These are phyloP conservation scores for Phytophthora pluvialis DNA, from an alignment of 352 stramenopile species.

Conservation along the genomic window DNA sequence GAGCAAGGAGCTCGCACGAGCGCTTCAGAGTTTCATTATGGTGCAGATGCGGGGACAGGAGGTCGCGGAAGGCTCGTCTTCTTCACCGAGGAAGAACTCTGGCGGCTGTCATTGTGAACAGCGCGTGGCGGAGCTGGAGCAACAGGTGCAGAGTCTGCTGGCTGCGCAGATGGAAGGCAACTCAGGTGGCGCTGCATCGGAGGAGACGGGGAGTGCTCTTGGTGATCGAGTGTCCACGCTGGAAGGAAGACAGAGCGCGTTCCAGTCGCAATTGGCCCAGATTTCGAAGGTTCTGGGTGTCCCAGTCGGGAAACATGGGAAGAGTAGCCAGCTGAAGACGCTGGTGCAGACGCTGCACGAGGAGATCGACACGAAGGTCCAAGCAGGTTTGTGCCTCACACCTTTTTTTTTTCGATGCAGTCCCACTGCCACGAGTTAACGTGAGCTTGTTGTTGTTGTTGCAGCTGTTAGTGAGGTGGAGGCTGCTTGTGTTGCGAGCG, in stretches of 20 bases:
- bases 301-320: conserved; percentile 64
- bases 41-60: conserved; percentile 50
- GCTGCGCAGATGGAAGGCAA: conserved; percentile 6
- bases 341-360: conserved; percentile 75
- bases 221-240: conserved; percentile 76
- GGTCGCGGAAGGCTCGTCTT: neutral
- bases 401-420: neutral
- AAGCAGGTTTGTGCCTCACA: conserved; percentile 28
- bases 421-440: neutral
- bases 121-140: conserved; percentile 65
- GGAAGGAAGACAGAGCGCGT: conserved; percentile 77
- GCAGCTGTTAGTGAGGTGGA: conserved; percentile 27
- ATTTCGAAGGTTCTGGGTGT: conserved; percentile 76
- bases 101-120: conserved; percentile 49
- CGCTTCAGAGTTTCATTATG: conserved; percentile 61
- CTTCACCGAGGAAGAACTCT: neutral
- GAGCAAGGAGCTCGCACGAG: conserved; percentile 55
- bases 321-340: conserved; percentile 71
- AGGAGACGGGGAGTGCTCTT: conserved; percentile 38
- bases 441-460: neutral
- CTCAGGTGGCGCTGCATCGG: neutral
- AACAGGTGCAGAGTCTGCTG: conserved; percentile 53
- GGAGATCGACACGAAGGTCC: conserved; percentile 71
- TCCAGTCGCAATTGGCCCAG: conserved; percentile 83
- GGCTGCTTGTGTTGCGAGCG: conserved; percentile 21